phyloP scores from a whole-genome alignment of 352 stramenopile species.

The Phytopythium ostracodes region DNA sequence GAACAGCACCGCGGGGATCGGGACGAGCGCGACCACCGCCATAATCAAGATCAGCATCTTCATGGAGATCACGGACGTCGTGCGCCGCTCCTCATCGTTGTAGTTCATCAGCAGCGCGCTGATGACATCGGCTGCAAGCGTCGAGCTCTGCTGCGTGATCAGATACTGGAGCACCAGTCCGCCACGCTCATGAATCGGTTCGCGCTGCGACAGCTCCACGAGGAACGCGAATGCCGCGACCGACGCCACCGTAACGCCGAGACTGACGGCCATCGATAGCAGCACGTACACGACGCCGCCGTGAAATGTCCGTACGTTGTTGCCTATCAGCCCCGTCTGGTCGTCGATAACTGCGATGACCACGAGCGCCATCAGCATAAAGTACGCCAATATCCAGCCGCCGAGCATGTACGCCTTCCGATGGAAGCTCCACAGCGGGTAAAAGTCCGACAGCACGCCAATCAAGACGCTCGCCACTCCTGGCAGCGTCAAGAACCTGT shows the following conservation, averaged over 20 bases:
- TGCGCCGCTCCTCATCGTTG: constrained; percentile 25
- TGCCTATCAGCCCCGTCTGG: constrained; percentile 22
- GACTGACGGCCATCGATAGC: constrained; percentile 56
- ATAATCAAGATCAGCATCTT: constrained; percentile 73
- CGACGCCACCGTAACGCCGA: constrained; percentile 59
- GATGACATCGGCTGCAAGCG: constrained; percentile 36
- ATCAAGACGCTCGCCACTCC: constrained; percentile 72
- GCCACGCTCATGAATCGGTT: constrained; percentile 70
- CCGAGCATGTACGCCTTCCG: constrained; percentile 78
- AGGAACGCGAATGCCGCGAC: constrained; percentile 60
- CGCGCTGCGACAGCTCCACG: constrained; percentile 73
- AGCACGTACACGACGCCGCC: constrained; percentile 67
- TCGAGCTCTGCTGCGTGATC: constrained; percentile 45
- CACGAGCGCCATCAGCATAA: constrained; percentile 63
- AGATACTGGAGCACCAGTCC: constrained; percentile 65
- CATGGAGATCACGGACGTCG: constrained; percentile 45
- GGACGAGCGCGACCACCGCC: constrained; percentile 51
- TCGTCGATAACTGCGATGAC: constrained; percentile 60
- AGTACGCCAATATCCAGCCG: constrained; percentile 67
- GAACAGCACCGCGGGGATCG: constrained; percentile 64
- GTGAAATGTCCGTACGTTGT: constrained; percentile 48
- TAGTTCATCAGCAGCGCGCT: constrained; percentile 38
- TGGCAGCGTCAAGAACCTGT: constrained; percentile 50
- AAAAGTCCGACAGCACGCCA: constrained; percentile 74
- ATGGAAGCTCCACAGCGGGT: constrained; percentile 68